Conservation (phyloP, 129 eudicot genomes). For the Artemisia argyi region DNA sequence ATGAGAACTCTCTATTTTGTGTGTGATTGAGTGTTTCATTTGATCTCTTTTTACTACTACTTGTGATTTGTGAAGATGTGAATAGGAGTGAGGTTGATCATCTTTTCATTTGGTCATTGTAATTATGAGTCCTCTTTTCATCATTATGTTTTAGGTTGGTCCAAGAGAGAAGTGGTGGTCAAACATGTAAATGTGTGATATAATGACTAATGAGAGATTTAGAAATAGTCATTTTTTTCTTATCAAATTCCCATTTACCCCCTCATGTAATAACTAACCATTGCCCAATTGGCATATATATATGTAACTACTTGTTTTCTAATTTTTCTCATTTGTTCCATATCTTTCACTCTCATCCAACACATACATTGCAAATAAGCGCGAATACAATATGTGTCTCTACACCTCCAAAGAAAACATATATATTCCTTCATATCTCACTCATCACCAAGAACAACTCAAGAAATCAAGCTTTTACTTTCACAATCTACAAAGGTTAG, state of each 20-base stretch:
- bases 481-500: conserved; percentile 35
- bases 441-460: conserved; percentile 28
- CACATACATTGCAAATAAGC: conserved; percentile 10
- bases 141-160: conserved; percentile 45
- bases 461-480: conserved; percentile 14
- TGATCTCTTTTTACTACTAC: conserved; percentile 34
- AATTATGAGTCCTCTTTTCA: conserved; percentile 45
- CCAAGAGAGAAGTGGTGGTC: conserved; percentile 46
- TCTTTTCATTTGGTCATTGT: conserved; percentile 41
- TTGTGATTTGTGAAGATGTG: conserved; percentile 32
- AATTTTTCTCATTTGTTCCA: conserved; percentile 20
- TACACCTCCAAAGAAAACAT: conserved; percentile 20
- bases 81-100: conserved; percentile 32
- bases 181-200: conserved; percentile 46
- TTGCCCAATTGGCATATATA: conserved; percentile 31
- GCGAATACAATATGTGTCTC: conserved; percentile 33
- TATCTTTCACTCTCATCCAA: conserved; percentile 12
- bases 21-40: conserved; percentile 38
- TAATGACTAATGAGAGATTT: conserved; percentile 23
- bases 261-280: conserved; percentile 10
- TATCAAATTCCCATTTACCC: conserved; percentile 27
- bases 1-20: conserved; percentile 30
- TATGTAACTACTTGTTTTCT: conserved; percentile 18
- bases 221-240: conserved; percentile 18
- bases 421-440: conserved; percentile 26